These are phyloP conservation scores for Porphyridium purpureum DNA, from an alignment of 23 red algal species.

Conservation along the genomic window DNA sequence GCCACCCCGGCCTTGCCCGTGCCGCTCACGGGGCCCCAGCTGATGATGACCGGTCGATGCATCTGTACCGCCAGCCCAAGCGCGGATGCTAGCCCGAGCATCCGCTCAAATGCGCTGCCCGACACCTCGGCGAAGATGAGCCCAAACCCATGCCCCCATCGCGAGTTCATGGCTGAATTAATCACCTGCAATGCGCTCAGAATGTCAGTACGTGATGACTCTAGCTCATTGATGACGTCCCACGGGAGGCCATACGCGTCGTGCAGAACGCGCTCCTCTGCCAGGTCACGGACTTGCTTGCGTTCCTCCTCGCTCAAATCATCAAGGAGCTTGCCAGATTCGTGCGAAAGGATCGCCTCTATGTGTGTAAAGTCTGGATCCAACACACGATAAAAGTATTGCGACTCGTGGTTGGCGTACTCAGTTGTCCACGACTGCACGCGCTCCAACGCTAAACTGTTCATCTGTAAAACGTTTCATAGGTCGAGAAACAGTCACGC, in stretches of 20 bases:
- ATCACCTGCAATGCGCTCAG: neutral
- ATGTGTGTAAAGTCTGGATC: neutral
- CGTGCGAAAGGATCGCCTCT: neutral
- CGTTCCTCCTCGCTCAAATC: neutral
- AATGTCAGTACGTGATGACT: neutral
- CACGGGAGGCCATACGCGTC: slow-evolving; percentile 3
- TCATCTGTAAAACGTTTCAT: too few species aligned
- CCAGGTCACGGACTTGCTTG: neutral
- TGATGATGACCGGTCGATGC: neutral
- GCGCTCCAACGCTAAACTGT: neutral
- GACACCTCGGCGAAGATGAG: slow-evolving; percentile 37
- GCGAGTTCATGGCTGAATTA: neutral
- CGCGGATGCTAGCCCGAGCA: slow-evolving; percentile 39
- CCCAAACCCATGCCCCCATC: neutral
- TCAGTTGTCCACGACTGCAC: neutral
- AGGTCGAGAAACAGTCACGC: too few species aligned
- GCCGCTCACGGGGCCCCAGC: neutral
- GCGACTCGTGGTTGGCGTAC: neutral
- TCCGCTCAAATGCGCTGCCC: slow-evolving; percentile 24
- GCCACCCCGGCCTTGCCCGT: too few species aligned
- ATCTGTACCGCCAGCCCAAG: slow-evolving; percentile 15
- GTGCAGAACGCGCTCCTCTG: slow-evolving; percentile 1
- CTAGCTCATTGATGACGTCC: neutral
- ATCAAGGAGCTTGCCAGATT: neutral
- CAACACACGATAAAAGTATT: neutral